Base-by-base conservation (phyloP, 179 eudicot species). In the Nepenthes alata region DNA sequence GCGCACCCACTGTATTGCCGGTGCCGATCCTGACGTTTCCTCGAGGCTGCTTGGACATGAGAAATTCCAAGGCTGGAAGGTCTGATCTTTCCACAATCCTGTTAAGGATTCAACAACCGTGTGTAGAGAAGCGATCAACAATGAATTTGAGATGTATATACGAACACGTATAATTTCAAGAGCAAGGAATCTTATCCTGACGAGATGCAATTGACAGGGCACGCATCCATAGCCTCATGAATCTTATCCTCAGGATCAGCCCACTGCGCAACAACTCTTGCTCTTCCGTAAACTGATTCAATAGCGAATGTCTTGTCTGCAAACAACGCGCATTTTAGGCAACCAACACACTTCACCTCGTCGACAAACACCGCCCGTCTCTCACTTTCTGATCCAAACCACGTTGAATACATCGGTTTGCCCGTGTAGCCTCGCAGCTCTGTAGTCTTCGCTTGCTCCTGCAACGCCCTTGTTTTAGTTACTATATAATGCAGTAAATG, bases 181-280 rank as follows among this genome's bases (percentile, higher is more conserved):
- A 25, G 25, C 25, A 25, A 25, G 25, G 25, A 25, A 25, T 25
- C 25, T 25, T 25, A 25, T 63, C 35, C 78, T 79, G 82, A 91
- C 97, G 91, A 80, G 77, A 91, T 91, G 91, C 97, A 91, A 69
- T 81, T 79, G 55, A 91, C 95, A 3, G 97, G 97, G 57, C 97
- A 91, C n/a, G 90, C 77, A 10, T 77, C 94, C 3, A 88, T 84
- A 57, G 97, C 83, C 51, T 87, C 85, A 11, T 84, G 91, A 60
- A 91, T 86, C 59, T 80, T 80, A 65, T 67, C 60, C 59, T 88
- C 89, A 12, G 96, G 81, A 75, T 91, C 97, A 65, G 96, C 97
- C 97, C 97, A 91, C 57, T 91, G 97, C 47, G 89, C 83, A 50
- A 91, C 85, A 25, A 82, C 97, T 11, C 97, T 77, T 34, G 97